These are phyloP conservation scores for Penicillium coffeae DNA, from an alignment of 495 filamentous ascomycete species.

Conservation along the genomic window DNA sequence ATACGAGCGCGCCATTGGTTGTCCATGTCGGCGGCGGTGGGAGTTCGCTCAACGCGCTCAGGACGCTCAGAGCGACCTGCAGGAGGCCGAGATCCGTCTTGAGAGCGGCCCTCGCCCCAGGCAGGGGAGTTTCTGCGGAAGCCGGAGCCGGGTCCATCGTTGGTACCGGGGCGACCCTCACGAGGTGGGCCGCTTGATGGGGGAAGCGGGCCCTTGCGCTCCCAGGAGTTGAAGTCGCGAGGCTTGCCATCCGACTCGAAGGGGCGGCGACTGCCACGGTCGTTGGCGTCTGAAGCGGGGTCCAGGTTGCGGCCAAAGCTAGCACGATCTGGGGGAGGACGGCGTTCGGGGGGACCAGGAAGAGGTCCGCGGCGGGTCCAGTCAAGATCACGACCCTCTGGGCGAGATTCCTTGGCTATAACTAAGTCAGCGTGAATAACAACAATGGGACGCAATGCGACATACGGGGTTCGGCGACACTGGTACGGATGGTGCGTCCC, in stretches of 20 bases:
- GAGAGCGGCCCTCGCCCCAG: conserved; percentile 80
- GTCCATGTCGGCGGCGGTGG: conserved; percentile 82
- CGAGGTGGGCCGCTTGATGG: conserved; percentile 55
- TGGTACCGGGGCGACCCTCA: conserved; percentile 66
- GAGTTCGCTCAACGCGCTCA: conserved; percentile 73
- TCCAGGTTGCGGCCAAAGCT: conserved; percentile 50
- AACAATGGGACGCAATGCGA: conserved; percentile 3
- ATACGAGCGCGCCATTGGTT: conserved; percentile 82
- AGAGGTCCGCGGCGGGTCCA: conserved; percentile 92
- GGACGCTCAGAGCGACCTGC: conserved; percentile 39
- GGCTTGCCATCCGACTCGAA: conserved; percentile 75
- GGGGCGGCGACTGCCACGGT: conserved; percentile 48
- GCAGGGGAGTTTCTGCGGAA: conserved; percentile 68
- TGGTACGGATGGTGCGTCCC: conserved; percentile 83
- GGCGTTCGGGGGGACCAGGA: conserved; percentile 59
- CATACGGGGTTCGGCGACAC: conserved; percentile 82
- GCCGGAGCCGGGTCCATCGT: conserved; percentile 56
- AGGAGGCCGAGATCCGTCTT: conserved; percentile 72
- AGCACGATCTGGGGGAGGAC: conserved; percentile 41
- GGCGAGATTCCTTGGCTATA: conserved; percentile 68
- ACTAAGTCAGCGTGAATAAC: conserved; percentile 23
- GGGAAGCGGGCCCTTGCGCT: conserved; percentile 87
- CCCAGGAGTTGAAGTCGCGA: conserved; percentile 90
- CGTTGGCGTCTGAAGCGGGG: conserved; percentile 48
- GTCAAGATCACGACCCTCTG: conserved; percentile 50